Base-by-base conservation (phyloP, 129 eudicot species). In the Escallonia herrerae region DNA sequence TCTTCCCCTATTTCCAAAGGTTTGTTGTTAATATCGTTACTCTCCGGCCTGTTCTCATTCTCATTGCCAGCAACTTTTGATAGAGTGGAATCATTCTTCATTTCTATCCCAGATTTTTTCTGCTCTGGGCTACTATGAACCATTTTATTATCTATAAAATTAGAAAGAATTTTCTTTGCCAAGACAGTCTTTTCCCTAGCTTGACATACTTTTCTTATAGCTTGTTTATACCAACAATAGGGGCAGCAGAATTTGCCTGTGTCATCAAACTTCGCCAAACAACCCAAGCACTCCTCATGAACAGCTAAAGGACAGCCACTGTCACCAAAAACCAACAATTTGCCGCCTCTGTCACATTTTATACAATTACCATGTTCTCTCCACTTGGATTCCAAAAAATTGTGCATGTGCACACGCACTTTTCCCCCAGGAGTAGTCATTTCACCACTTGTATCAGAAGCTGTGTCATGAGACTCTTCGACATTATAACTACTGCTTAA, bases 231-330 rank as follows among this genome's bases (percentile, higher is more conserved):
- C 37, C 58, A 40, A 76, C 96, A 88, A 55, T 80, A 88, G 13
- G 96, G 87, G 75, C 96, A 88, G 69, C 56, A 67, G 67, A 88
- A 88, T 61, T 70, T 74, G 6, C 80, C 93, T 44, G 47, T 38
- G 4, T 68, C 84, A 59, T 82, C 78, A 69, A 78, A 77, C 12
- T 54, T 59, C 54, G 93, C 76, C 13, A 66, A 63, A 52, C 75
- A 80, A 49, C 81, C 93, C 85, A 89, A 62, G 83, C 96, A 89
- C 54, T 67, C 56, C 61, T 77, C 63, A 72, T 89, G 96, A 49
- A 85, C 83, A 33, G 79, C 69, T 14, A 85, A 38, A 40, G 89
- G 96, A 73, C 96, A 88, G 63, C 85, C 78, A 37, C 74, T 80
- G 9, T 66, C 79, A 33, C 56, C 60, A 75, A 93, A 88, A 63